phyloP scores from a whole-genome alignment of 495 filamentous ascomycete species.

The Rhypophila decipiens region DNA sequence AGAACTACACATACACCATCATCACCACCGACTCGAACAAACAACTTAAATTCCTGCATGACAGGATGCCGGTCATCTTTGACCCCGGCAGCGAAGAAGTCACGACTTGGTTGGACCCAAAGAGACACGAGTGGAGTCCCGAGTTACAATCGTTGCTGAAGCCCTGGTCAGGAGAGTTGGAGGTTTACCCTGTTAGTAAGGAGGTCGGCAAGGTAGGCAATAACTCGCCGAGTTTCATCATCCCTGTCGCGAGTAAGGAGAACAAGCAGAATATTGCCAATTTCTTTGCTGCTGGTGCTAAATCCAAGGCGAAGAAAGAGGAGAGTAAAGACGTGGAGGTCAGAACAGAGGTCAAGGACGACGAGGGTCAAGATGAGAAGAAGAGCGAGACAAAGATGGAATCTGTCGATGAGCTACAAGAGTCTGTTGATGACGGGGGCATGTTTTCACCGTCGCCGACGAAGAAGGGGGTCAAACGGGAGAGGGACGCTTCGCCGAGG shows the following conservation, averaged over 20 bases:
- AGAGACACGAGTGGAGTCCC: constrained; percentile 61
- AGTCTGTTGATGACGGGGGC: constrained; percentile 11
- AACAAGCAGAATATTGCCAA: constrained; percentile 91
- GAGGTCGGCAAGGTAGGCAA: constrained; percentile 97
- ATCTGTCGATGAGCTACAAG: constrained; percentile 16
- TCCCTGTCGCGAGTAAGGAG: constrained; percentile 73
- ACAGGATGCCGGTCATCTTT: constrained; percentile 92
- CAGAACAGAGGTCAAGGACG: constrained; percentile 20
- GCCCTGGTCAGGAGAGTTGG: constrained; percentile 74
- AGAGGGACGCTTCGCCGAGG: constrained; percentile 21
- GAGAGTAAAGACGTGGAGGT: constrained; percentile 18
- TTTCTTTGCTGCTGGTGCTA: constrained; percentile 57
- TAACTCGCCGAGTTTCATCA: constrained; percentile 72
- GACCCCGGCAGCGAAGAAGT: constrained; percentile 68
- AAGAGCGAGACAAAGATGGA: constrained; percentile 30
- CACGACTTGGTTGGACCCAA: constrained; percentile 73
- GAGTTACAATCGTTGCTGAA: constrained; percentile 70
- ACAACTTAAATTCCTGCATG: constrained; percentile 78
- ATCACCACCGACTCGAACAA: constrained; percentile 82
- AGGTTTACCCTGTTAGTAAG: constrained; percentile 77
- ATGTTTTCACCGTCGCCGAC: constrained; percentile 4
- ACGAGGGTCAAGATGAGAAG: constrained; percentile 7
- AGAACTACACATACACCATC: constrained; percentile 68
- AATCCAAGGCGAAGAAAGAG: constrained; percentile 17
- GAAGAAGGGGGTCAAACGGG: constrained; percentile 42